Conservation (phyloP, 1,139 yeast species). For the Pichia sp. region DNA sequence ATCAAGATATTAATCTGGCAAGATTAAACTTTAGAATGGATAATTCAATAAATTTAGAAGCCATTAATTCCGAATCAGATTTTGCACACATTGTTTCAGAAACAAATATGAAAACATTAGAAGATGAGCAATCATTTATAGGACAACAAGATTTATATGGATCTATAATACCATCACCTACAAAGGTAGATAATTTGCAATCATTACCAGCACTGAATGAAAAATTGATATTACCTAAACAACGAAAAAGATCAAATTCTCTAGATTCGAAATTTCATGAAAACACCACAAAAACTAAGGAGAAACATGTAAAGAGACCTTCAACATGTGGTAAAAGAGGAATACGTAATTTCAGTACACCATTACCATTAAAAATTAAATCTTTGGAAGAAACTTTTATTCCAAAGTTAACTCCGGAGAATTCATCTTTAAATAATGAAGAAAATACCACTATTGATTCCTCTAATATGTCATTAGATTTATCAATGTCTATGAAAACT, state of each 20-base stretch:
- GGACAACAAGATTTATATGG: slow-evolving; percentile 24
- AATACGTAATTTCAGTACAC: slow-evolving; percentile 21
- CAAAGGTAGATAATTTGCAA: slow-evolving; percentile 17
- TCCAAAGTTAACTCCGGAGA: slow-evolving; percentile 27
- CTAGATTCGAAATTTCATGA: slow-evolving; percentile 1
- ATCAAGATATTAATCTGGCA: background rate
- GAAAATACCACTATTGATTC: background rate
- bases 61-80: slow-evolving; percentile 2
- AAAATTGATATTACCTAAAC: slow-evolving; percentile 22
- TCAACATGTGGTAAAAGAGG: slow-evolving; percentile 14
- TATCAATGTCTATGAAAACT: slow-evolving; percentile 2
- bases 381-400: slow-evolving; percentile 26
- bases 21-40: background rate
- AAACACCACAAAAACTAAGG: background rate
- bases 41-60: background rate
- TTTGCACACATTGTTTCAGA: background rate
- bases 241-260: slow-evolving; percentile 13
- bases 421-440: background rate
- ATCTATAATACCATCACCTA: slow-evolving; percentile 21
- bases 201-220: slow-evolving; percentile 17
- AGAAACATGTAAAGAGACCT: slow-evolving; percentile 5
- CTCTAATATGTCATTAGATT: slow-evolving; percentile 1
- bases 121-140: slow-evolving; percentile 3
- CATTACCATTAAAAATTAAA: slow-evolving; percentile 19
- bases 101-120: slow-evolving; percentile 1